Conservation (phyloP, 2,329 filamentous ascomycete species). For the Neopestalotiopsis sp. region DNA sequence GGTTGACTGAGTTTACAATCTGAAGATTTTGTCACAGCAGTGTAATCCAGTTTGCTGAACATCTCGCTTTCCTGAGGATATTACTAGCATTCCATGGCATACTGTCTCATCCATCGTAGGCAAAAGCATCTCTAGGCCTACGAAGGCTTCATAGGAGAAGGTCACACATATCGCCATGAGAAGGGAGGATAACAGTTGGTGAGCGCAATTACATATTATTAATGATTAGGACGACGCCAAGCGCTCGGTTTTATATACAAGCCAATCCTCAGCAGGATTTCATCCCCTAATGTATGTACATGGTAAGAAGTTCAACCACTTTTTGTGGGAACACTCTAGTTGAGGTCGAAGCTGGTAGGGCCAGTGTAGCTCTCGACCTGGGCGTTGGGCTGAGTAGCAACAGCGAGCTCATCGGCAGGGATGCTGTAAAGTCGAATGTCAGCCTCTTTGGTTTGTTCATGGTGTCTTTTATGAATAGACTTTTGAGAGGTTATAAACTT, state of each 20-base stretch:
- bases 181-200: background rate
- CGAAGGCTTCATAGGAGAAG: too few relatives aligned
- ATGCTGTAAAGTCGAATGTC: conserved; percentile 19
- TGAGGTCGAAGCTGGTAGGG: conserved; percentile 26
- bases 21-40: too few relatives aligned
- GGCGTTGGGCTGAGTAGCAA: conserved; percentile 30
- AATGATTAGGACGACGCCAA: background rate
- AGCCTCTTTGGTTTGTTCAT: too few relatives aligned
- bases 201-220: background rate
- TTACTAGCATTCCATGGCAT: too few relatives aligned
- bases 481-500: too few relatives aligned
- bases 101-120: too few relatives aligned
- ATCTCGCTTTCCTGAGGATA: too few relatives aligned
- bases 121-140: too few relatives aligned
- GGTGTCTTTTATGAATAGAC: too few relatives aligned
- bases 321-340: background rate
- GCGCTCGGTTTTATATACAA: background rate
- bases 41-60: too few relatives aligned
- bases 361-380: conserved; percentile 36
- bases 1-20: too few relatives aligned
- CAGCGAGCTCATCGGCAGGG: conserved; percentile 28
- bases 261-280: background rate
- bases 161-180: too few relatives aligned
- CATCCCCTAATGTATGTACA: background rate
- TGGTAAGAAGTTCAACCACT: background rate